Evolutionary conservation across 2,329 filamentous ascomycete genomes (phyloP), one percentile per base, ranked within the genome.

Genomic region (Arthrobotrys sphaeroides): DNA sequence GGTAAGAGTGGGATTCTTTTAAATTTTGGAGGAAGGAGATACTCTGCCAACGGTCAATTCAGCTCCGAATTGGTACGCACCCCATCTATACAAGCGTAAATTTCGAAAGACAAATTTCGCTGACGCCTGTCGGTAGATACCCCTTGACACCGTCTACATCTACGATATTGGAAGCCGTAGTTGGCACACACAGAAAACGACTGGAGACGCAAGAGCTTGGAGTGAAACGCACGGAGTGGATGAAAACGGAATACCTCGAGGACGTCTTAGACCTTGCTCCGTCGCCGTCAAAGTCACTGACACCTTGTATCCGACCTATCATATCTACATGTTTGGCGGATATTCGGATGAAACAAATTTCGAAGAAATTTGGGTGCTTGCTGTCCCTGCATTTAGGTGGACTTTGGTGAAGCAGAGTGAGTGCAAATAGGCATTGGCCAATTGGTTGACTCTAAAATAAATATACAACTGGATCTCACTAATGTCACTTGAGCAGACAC

Each of bases 311-410:
- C 13, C n/a, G 13, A 24, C 22, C 0, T 62, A 70, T 33, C 66
- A 70, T 43, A 62, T 70, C 16, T 70, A 61, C 28, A 70, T 70
- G 66, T 36, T 70, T 18, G 55, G 66, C 5, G 66, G 66, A 6
- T 45, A 7, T 20, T 7, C 18, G 26, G 42, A 16, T 4, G 20
- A 10, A 26, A 42, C 3, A 13, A 22, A 22, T 3, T n/a, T 55
- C 1, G n/a, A 28, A 5, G 66, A 55, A 45, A 31, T 70, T 42
- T 70, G 66, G 66, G 66, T 62, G 1, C 22, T 70, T 0, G 16
- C 45, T 20, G 24, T 70, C 4, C 66, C 66, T 13, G 28, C 43
- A 3, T 70, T 70, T 40, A 31, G 45, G 9, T 70, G 66, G 66
- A 55, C 28, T 13, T 33, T 61, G 5, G 36, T 70, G 16, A 40